Evolutionary conservation across 2,329 filamentous ascomycete genomes (phyloP).

Genomic region (Trichoderma sp.): DNA sequence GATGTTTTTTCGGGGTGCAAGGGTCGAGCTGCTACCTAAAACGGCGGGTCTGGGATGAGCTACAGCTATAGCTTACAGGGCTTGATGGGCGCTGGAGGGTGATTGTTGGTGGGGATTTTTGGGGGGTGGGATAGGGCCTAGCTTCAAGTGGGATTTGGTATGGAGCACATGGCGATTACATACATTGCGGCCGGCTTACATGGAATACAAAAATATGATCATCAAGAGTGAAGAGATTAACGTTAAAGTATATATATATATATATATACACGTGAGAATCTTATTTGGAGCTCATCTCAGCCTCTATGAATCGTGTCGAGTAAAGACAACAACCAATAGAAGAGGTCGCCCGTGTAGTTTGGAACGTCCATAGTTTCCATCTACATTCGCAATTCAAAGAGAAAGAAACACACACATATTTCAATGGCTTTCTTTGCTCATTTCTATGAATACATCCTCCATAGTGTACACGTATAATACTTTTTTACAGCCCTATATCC

Average conservation of each 20-base stretch:
- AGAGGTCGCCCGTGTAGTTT: background rate
- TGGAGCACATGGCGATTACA: background rate
- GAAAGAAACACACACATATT: background rate
- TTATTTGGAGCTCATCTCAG: background rate
- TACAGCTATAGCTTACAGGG: background rate
- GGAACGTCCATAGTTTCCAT: background rate
- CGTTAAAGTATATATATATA: background rate
- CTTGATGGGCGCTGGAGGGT: background rate
- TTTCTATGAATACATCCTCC: conserved; percentile 7
- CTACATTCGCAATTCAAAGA: background rate
- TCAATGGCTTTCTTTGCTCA: background rate
- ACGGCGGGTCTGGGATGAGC: background rate
- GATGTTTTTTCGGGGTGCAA: background rate
- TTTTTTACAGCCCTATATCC: conserved; percentile 3
- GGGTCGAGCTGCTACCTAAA: background rate
- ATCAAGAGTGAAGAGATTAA: background rate
- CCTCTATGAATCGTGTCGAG: background rate
- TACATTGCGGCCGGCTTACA: background rate
- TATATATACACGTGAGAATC: background rate
- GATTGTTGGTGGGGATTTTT: background rate
- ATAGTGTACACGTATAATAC: conserved; percentile 13
- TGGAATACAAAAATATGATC: background rate
- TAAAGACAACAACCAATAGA: background rate
- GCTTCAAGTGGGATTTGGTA: background rate
- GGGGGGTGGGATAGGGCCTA: background rate